Evolutionary conservation across 768 basidiomycete genomes (phyloP), one percentile per base, ranked within the genome.

Genomic region (Heimioporus sp.): DNA sequence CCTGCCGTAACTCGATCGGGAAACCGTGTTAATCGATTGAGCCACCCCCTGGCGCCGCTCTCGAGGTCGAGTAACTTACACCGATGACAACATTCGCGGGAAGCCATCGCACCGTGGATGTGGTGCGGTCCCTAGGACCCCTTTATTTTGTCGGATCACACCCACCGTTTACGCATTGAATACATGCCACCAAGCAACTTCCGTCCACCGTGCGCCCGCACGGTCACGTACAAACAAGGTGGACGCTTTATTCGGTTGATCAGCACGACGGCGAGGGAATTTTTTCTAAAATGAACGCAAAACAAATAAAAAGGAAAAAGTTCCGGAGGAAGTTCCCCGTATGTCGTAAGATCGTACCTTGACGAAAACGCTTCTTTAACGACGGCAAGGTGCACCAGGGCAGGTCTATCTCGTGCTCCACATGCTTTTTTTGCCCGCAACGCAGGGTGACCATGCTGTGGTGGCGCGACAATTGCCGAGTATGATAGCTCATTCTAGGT

Each of bases 1-100:
- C 55, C 48, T 54, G 48, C 43, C 55, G 55, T 49, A 52, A 58
- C 36, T 40, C 47, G 53, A 62, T 54, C 55, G 48, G 43, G 48
- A 41, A 53, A 8, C 7, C 36, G 49, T 34, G 31, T 37, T 21
- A 40, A 48, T 46, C 41, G 31, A 47, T 42, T 35, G 10, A 49
- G 34, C 48, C 43, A 40, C n/a, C 49, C 55, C 51, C 43, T 56
- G 54, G 36, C 32, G 43, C 36, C 37, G 16, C 35, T 35, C 11
- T 38, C 37, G 37, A 17, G 17, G 39, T 12, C 16, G 24, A 39
- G 17, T 12, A 19, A 20, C 20, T 8, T 21, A 21, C 39, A 21
- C 21, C 13, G 12, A 35, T 20, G 12, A 20, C 19, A 20, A 20
- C 19, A 49, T 49, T 49, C 48, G 48, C 48, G 48, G 48, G 40